Percentiles rank a stretch among this genome's conserved stretches.
Conservation (phyloP, 1,284 basidiomycete genomes). For the Tylopilus sp. region DNA sequence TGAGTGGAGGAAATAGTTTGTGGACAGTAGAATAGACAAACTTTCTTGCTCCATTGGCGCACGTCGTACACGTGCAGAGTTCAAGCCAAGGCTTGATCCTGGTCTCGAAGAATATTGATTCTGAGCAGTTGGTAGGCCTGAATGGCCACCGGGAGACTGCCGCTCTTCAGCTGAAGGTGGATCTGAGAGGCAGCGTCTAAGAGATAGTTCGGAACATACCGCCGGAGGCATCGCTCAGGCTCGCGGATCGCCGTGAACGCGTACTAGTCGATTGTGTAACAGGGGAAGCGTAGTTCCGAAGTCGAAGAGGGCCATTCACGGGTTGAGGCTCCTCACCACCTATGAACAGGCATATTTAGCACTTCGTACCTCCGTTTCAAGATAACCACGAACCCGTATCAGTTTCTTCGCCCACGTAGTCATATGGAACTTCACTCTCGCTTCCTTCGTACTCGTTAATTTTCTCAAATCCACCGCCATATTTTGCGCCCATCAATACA, state of each 20-base stretch:
- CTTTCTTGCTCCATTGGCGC: slow-evolving; percentile 40
- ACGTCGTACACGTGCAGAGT: slow-evolving; percentile 31
- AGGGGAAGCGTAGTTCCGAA: slow-evolving; percentile 27
- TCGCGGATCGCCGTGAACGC: slow-evolving; percentile 63
- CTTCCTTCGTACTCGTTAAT: slow-evolving; percentile 36
- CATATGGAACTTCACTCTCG: slow-evolving; percentile 28
- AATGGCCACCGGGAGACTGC: slow-evolving; percentile 31
- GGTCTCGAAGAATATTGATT: slow-evolving; percentile 44
- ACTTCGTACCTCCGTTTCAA: slow-evolving; percentile 1
- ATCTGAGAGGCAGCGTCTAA: slow-evolving; percentile 7
- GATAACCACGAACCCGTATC: slow-evolving; percentile 29
- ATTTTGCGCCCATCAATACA: slow-evolving; percentile 35
- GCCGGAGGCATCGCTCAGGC: slow-evolving; percentile 59
- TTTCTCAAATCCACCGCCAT: slow-evolving; percentile 33
- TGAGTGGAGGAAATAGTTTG: slow-evolving; percentile 10
- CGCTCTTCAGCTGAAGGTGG: slow-evolving; percentile 24
- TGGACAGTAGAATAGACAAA: slow-evolving; percentile 21
- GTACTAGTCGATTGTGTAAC: slow-evolving; percentile 26
- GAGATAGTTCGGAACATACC: slow-evolving; percentile 27
- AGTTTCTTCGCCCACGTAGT: slow-evolving; percentile 31
- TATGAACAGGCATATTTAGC: slow-evolving; percentile 10
- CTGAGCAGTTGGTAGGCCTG: slow-evolving; percentile 30
- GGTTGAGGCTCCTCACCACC: slow-evolving; percentile 30
- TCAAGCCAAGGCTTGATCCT: slow-evolving; percentile 49
- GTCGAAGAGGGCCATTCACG: slow-evolving; percentile 24